Evolutionary conservation across 192 early-diverging fungal genomes (phyloP), one percentile per base, ranked within the genome.

Genomic region (Geranomyces variabilis): DNA sequence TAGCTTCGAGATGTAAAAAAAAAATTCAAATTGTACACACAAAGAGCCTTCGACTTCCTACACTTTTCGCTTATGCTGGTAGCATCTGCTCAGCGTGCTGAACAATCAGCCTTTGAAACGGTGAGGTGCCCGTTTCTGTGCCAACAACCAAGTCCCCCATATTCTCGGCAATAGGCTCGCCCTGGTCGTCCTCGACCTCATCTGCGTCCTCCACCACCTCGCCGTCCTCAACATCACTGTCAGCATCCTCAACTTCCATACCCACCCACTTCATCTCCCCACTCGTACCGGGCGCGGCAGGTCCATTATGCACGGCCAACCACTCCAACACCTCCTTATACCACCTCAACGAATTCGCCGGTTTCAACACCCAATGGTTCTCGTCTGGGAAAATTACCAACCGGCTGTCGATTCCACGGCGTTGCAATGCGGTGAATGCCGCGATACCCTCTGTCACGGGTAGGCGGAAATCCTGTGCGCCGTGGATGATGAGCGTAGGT

Each of bases 381-480:
- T 93, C 92, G 71, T 91, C 89, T 21, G 87, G 87, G 76, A 94
- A 94, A 66, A 91, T 91, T 43, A 94, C 59, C 8, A 93, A 75
- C 3, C 86, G 81, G 0, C 90, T 84, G 34, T 87, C 87, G 22
- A 93, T 83, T 33, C 87, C 86, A 53, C 82, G 83, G 33, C 91
- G 87, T 67, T 91, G 90, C 26, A 94, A 77, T 45, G 90, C 86
- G 0, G 93, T 88, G 77, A 92, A 94, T 1, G 89, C 80, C 13
- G 87, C 71, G 29, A 94, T 68, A 8, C 90, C 91, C 75, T 94
- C 88, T 33, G 81, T 85, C 22, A 88, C 78, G 10, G 90, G 77
- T 22, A 93, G 74, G n/a, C 93, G 65, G 59, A 71, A 78, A 58
- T 77, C 77, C 61, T 77, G 63, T 69, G 83, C 86, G 62, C 91